Evolutionary conservation across 805 yeast species (phyloP), one percentile per base, ranked within the genome.

Genomic region (Pichia cabralensis): DNA sequence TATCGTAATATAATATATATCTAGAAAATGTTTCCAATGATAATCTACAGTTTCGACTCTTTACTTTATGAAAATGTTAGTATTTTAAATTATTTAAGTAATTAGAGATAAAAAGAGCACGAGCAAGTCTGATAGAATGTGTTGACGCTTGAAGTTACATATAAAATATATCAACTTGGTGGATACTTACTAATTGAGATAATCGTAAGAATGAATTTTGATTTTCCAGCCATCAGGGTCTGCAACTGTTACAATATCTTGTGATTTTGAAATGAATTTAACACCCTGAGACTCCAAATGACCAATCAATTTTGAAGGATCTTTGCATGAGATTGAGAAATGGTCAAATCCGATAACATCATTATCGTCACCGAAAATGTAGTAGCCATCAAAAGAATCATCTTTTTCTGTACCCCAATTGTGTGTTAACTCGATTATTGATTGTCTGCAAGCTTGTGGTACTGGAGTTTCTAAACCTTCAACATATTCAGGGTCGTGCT

Each of bases 321-420:
- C 74, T 27, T 71, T 65, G 35, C 76, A 72, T 7, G 84, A 66
- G 21, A 92, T 61, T 46, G 94, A 82, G 40, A 83, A 70, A 61
- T 89, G 96, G 27, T 92, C 94, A 52, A 71, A 92, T 11, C 97
- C 97, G 51, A 74, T 78, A 17, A 80, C 78, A 8, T 41, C 44
- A 13, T 74, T 74, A 30, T 55, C 53, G 24, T 49, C 41, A 57
- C 86, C 85, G 40, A 95, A 95, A 43, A 73, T 76, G 59, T 86
- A 94, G 58, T 89, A 92, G 18, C 69, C 69, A 33, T 67, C 61
- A 61, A 85, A 83, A 5, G 69, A 66, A 13, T 69, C 67, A 42
- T 89, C 95, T 15, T 61, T 50, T 55, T 92, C 98, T 16, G 96
- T 84, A 16, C 97, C 98, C 79, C 85, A 89, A 63, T 92, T 92